Evolutionary conservation across 2,329 filamentous ascomycete species (phyloP), one percentile per base, ranked within the genome.

Genomic region (Ceratocystis colombiana): DNA sequence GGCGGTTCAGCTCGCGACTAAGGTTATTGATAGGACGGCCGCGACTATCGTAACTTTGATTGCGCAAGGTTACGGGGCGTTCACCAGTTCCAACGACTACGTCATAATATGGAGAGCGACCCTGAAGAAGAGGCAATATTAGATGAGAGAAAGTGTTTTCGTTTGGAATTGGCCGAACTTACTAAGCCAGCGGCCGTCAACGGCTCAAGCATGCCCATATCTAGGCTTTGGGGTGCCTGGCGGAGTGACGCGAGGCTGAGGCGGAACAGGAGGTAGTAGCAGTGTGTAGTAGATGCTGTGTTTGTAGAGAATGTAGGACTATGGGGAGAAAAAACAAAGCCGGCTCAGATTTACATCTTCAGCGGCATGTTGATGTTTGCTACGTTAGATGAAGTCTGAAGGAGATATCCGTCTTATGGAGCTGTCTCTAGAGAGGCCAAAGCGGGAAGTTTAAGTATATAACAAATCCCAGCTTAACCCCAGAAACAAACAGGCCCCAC

Each of bases 71-170:
- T 45, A 73, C 70, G 61, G 79, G 75, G 1, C 74, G 73, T 41
- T 77, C 74, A 4, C 79, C 80, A 46, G 79, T 76, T 25, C 81
- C 81, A 30, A 76, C 74, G 4, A 83, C 77, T 12, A 82, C 79
- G 69, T 83, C 81, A 71, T 85, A 82, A 69, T 84, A 85, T 10
- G 83, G 83, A 22, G 82, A 85, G 28, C 83, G 79, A 68, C 83
- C 83, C 82, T 84, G 28, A 66, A 66, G 50, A 70, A 63, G 44
- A 22, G 2, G 10, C 5, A 25, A 20, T 8, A n/a, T 59, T 62
- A 46, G 28, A 59, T 8, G 50, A 22, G 53, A 46, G 59, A 15
- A 41, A 20, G 50, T 17, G 22, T 2, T 15, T 5, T 5, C 8
- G 55, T 15, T 25, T 28, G 3, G 22, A 7, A 8, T n/a, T 17